phyloP scores from a whole-genome alignment of 306 rosid species.

The Astragalus glycyphyllos region DNA sequence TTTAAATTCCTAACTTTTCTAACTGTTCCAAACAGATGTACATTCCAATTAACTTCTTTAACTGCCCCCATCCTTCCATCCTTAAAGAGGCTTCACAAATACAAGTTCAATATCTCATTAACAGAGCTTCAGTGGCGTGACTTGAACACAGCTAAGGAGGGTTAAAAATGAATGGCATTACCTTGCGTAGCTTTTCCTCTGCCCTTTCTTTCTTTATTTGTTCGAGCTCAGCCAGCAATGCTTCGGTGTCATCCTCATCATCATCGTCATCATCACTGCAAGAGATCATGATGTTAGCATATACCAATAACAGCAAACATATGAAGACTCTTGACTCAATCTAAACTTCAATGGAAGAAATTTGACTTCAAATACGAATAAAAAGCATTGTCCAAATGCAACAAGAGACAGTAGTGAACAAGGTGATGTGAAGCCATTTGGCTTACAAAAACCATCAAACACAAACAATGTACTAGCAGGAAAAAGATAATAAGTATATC shows the following conservation, averaged over 20 bases:
- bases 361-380: slow-evolving; percentile 25
- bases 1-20: not conserved
- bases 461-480: not conserved
- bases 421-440: slow-evolving; percentile 16
- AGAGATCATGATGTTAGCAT: slow-evolving; percentile 3
- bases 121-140: slow-evolving; percentile 27
- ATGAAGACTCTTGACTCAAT: not conserved
- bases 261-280: slow-evolving; percentile 64
- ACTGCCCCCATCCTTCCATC: not conserved
- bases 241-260: slow-evolving; percentile 86
- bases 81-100: not conserved
- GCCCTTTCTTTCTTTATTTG: slow-evolving; percentile 97
- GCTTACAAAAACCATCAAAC: not conserved
- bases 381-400: slow-evolving; percentile 10
- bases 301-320: not conserved
- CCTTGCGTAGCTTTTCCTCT: slow-evolving; percentile 90
- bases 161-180: slow-evolving; percentile 37
- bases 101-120: slow-evolving; percentile 1
- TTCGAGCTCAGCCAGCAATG: slow-evolving; percentile 94
- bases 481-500: not conserved
- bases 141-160: not conserved
- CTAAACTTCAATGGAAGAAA: not conserved
- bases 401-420: slow-evolving; percentile 13
- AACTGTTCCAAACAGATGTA: not conserved
- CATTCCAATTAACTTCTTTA: not conserved